Conservation (phyloP, 768 basidiomycete species). For the Trametes maxima region DNA sequence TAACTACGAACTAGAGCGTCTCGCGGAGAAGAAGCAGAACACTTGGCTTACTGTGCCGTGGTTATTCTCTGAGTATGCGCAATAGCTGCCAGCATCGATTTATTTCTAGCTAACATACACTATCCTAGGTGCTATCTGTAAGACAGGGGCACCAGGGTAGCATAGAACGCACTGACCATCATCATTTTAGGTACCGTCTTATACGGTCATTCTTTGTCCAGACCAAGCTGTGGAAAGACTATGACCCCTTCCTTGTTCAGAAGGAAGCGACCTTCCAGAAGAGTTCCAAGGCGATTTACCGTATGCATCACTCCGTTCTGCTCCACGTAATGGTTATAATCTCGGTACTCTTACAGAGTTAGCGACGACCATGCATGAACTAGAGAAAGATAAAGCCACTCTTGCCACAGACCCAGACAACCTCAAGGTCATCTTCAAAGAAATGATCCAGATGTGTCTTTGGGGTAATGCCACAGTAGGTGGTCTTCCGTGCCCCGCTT, state of each 20-base stretch:
- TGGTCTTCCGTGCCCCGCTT: too few species aligned
- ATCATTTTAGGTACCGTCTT: conserved; percentile 71
- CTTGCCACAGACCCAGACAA: conserved; percentile 52
- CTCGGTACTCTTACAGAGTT: conserved; percentile 52
- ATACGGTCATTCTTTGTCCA: conserved; percentile 71
- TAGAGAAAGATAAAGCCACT: conserved; percentile 52
- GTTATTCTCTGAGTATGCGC: conserved; percentile 89
- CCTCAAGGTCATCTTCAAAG: conserved; percentile 67
- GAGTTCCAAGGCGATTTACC: conserved; percentile 74
- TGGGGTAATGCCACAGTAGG: conserved; percentile 94
- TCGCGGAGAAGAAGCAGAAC: conserved; percentile 49
- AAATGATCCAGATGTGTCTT: conserved; percentile 90
- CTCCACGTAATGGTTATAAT: background rate
- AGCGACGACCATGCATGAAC: conserved; percentile 68
- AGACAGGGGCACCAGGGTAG: background rate
- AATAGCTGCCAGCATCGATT: too few species aligned
- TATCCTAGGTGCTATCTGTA: conserved; percentile 22
- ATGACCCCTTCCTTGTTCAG: conserved; percentile 82
- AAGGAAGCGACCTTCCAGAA: conserved; percentile 83
- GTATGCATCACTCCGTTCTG: conserved; percentile 45
- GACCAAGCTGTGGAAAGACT: conserved; percentile 68
- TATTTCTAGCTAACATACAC: background rate
- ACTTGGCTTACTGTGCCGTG: conserved; percentile 95
- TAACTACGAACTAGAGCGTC: conserved; percentile 66
- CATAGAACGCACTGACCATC: background rate